A percentile compares a stretch with the other conserved stretches of the same genome.
Conservation (phyloP, 306 rosid genomes). For the Castanea crenata region DNA sequence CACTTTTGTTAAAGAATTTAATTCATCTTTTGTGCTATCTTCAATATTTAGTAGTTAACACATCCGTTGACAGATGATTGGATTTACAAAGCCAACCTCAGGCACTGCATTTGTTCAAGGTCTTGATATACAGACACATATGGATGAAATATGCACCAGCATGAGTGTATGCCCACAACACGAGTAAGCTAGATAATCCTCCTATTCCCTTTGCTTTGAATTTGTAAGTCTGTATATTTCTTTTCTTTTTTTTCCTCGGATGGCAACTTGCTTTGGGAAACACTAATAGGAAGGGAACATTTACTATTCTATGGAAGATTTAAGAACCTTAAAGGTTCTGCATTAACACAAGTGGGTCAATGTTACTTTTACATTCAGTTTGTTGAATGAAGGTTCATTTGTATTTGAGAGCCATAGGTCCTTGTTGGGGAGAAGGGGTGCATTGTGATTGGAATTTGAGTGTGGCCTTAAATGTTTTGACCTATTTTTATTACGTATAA, state of each 20-base stretch:
- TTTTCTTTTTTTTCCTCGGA: not conserved
- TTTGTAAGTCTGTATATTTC: not conserved
- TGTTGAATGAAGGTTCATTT: not conserved
- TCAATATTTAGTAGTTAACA: not conserved
- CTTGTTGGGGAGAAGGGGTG: no score
- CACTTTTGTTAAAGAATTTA: constrained; percentile 1
- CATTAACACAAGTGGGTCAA: constrained; percentile 59
- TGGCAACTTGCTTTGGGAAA: constrained; percentile 79
- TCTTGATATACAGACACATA: constrained; percentile 64
- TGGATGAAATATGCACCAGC: constrained; percentile 81
- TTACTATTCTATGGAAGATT: constrained; percentile 85
- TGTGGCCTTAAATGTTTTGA: not conserved
- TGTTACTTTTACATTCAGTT: not conserved
- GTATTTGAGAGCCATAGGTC: not conserved
- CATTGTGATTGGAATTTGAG: not conserved
- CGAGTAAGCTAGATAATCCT: constrained; percentile 50
- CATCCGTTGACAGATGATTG: constrained; percentile 63
- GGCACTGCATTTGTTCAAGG: constrained; percentile 80
- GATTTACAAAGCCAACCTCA: constrained; percentile 74
- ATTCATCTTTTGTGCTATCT: not conserved
- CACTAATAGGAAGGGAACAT: constrained; percentile 83
- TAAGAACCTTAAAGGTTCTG: constrained; percentile 73
- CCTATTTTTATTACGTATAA: no score
- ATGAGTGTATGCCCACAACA: constrained; percentile 96
- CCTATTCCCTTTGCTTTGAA: not conserved